phyloP scores from a whole-genome alignment of 768 basidiomycete genomes.

The Russula olivacea region DNA sequence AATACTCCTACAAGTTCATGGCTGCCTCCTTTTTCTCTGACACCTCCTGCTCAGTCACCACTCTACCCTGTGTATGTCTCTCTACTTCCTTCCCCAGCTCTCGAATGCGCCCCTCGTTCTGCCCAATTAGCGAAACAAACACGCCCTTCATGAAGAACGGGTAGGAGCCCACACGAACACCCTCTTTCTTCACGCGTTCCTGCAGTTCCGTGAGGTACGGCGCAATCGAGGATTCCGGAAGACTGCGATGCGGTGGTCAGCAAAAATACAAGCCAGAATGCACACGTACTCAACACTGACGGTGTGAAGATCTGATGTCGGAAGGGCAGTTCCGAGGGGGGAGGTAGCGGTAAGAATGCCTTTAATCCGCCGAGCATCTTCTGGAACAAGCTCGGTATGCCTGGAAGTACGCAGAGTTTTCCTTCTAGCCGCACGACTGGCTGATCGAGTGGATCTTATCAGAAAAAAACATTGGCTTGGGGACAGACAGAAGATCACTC shows the following conservation, averaged over 20 bases:
- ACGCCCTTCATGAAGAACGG: constrained; percentile 55
- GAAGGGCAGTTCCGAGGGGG: constrained; percentile 62
- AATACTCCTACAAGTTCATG: neutral
- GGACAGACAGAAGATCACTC: constrained; percentile 28
- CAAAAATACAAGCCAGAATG: constrained; percentile 11
- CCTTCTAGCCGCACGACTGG: constrained; percentile 82
- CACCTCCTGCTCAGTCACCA: constrained; percentile 63
- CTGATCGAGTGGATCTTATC: constrained; percentile 35
- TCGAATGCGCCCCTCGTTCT: constrained; percentile 41
- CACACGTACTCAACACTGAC: constrained; percentile 36
- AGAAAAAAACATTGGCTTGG: neutral
- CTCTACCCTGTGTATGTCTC: constrained; percentile 47
- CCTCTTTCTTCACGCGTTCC: constrained; percentile 62
- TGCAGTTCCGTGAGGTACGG: constrained; percentile 81
- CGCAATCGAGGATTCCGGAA: constrained; percentile 79
- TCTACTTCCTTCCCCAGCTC: constrained; percentile 61
- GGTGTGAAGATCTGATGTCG: constrained; percentile 80
- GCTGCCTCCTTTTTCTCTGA: constrained; percentile 40
- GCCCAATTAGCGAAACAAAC: constrained; percentile 56
- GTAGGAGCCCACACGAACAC: constrained; percentile 80
- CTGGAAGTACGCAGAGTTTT: constrained; percentile 88
- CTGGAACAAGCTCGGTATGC: constrained; percentile 81
- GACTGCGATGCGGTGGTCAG: constrained; percentile 31
- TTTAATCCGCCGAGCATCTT: constrained; percentile 70
- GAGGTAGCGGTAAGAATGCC: constrained; percentile 75